Evolutionary conservation across 345 rosid species (phyloP).

Genomic region (Brassica cretica): DNA sequence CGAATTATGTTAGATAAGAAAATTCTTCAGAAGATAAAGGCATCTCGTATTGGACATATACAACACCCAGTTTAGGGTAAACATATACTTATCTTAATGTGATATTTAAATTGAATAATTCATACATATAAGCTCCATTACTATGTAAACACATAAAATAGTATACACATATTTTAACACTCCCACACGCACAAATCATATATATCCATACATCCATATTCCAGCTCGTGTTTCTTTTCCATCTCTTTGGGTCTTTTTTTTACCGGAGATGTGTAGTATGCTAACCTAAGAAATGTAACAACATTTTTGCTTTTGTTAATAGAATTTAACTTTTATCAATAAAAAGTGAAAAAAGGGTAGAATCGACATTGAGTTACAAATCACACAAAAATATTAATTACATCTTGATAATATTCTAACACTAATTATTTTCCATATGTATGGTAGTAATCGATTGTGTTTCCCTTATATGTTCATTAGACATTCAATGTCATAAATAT

Average conservation of each 20-base stretch:
- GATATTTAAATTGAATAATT: background rate
- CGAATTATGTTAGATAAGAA: background rate
- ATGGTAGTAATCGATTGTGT: background rate
- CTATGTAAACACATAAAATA: background rate
- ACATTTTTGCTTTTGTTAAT: background rate
- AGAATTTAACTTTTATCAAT: background rate
- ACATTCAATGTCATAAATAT: background rate
- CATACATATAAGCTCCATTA: constrained; percentile 7
- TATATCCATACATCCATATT: background rate
- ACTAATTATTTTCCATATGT: background rate
- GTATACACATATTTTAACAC: no score
- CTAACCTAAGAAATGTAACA: background rate
- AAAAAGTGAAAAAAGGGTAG: background rate
- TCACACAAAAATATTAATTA: background rate
- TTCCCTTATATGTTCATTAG: background rate
- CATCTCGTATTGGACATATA: constrained; percentile 1
- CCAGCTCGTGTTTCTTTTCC: background rate
- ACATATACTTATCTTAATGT: constrained; percentile 11
- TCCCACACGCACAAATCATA: no score
- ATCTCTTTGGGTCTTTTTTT: background rate
- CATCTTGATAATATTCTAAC: background rate
- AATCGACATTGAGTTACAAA: background rate
- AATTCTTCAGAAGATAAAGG: background rate
- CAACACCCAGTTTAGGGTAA: constrained; percentile 1
- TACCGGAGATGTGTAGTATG: background rate